Conservation (phyloP, 176 grass and related monocot species). For the Alloteropsis semialata region DNA sequence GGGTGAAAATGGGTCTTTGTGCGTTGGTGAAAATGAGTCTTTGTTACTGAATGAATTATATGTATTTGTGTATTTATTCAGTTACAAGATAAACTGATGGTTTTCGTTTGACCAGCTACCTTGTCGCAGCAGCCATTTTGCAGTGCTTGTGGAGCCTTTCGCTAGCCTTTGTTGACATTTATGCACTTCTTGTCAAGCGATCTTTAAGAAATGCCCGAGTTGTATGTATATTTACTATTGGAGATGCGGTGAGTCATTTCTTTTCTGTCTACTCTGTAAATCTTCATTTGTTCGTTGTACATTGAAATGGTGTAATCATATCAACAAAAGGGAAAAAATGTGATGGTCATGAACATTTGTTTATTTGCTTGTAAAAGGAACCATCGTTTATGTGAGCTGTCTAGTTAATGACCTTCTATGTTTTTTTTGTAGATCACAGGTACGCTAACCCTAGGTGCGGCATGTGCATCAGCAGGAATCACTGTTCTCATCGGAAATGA, state of each 20-base stretch:
- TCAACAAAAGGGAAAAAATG: background rate
- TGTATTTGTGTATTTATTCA: background rate
- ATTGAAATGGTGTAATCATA: background rate
- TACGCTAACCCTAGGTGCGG: slow-evolving; percentile 83
- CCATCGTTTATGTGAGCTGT: background rate
- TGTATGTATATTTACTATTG: slow-evolving; percentile 79
- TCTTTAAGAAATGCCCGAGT: slow-evolving; percentile 53
- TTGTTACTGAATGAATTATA: background rate
- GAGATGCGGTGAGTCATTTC: slow-evolving; percentile 72
- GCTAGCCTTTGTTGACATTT: slow-evolving; percentile 77
- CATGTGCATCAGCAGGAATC: slow-evolving; percentile 88
- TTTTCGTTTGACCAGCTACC: slow-evolving; percentile 58
- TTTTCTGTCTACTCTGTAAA: background rate
- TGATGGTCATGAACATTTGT: background rate
- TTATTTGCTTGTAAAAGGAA: background rate
- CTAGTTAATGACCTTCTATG: background rate
- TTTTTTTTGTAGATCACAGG: slow-evolving; percentile 69
- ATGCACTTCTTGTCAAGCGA: slow-evolving; percentile 88
- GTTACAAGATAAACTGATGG: slow-evolving; percentile 10
- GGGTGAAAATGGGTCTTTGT: background rate
- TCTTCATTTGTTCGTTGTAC: background rate
- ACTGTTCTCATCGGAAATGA: slow-evolving; percentile 91
- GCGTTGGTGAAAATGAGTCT: background rate
- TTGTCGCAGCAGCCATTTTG: slow-evolving; percentile 76
- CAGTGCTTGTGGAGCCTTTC: slow-evolving; percentile 90